Base-by-base conservation (phyloP, 257 asterid species). In the Rauvolfia tetraphylla region DNA sequence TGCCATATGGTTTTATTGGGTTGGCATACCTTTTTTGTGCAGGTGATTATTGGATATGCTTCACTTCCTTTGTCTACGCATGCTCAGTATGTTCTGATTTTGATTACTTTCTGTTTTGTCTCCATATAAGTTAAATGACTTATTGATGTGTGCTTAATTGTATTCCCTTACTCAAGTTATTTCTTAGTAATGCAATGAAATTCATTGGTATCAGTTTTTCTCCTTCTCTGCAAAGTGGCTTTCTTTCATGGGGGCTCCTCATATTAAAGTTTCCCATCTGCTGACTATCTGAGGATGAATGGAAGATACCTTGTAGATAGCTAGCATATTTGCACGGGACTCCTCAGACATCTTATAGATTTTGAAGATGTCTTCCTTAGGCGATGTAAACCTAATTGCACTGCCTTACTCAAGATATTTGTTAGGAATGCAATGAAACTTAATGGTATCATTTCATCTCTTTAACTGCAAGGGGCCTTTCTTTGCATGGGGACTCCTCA, bases 31-130 rank as follows among this genome's bases (percentile, higher is more conserved):
- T 68, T 38, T 71, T 73, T 77, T 79, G 41, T 88, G 90, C 96
- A 94, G 98, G 97, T 92, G 85, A 88, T 92, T 58, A 85, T 95
- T 62, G 98, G 98, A 89, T 95, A 95, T 75, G 94, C 99, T 67
- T 76, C 94, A 48, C 97, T 95, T 77, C 93, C 99, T 49, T 84
- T 95, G 82, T 91, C 98, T 56, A 79, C 94, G 56, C 92, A 93
- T 83, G 96, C 91, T 18, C 97, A 93, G 99, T 95, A 95, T 78
- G 97, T 82, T 73, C 68, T 84, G 48, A 46, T 79, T 75, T 67
- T 61, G 74, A 7, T 69, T 38, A 31, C 66, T 66, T 29, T 23
- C 17, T 59, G 49, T 58, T 67, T 3, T 46, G 36, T 56, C 68
- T 76, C 74, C 46, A 29, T 72, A 33, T 5, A 38, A 57, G 33